Conservation (phyloP, 768 basidiomycete species). For the Tephrocybe sp. region DNA sequence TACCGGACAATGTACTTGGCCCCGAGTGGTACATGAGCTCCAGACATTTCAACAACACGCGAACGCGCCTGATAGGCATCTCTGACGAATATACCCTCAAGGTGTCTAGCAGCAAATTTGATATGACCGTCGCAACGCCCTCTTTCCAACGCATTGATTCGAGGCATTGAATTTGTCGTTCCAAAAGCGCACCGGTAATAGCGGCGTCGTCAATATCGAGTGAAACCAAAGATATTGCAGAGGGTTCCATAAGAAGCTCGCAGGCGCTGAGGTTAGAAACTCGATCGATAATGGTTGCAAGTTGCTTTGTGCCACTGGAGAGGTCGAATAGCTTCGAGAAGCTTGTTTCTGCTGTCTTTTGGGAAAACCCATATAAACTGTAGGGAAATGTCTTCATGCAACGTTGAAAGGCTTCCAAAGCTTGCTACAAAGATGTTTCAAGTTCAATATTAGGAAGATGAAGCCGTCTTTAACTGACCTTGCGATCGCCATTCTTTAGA, state of each 20-base stretch:
- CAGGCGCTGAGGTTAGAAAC: slow-evolving; percentile 66
- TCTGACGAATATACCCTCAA: slow-evolving; percentile 47
- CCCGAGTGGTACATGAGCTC: slow-evolving; percentile 48
- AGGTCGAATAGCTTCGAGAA: slow-evolving; percentile 38
- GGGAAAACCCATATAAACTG: slow-evolving; percentile 34
- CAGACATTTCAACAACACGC: slow-evolving; percentile 54
- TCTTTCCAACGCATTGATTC: slow-evolving; percentile 59
- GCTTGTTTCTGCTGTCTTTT: slow-evolving; percentile 28
- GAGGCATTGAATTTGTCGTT: slow-evolving; percentile 59
- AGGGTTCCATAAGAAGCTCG: slow-evolving; percentile 59
- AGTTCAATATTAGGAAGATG: background rate
- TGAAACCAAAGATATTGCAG: slow-evolving; percentile 47
- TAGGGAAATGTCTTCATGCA: slow-evolving; percentile 59
- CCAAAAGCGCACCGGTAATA: slow-evolving; percentile 56
- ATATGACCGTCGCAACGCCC: slow-evolving; percentile 41
- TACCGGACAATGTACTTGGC: slow-evolving; percentile 19
- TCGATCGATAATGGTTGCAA: slow-evolving; percentile 61
- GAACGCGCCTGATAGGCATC: slow-evolving; percentile 60
- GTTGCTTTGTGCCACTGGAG: slow-evolving; percentile 48
- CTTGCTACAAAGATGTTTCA: slow-evolving; percentile 44
- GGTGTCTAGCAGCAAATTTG: slow-evolving; percentile 46
- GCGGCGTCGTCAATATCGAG: slow-evolving; percentile 21
- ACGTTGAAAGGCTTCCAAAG: slow-evolving; percentile 55
- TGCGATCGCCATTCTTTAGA: slow-evolving; percentile 74
- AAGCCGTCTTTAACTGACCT: slow-evolving; percentile 42